Percentiles rank a stretch among this genome's conserved stretches.
Evolutionary conservation across 2,329 filamentous ascomycete genomes (phyloP).

Genomic region (Stagonosporopsis chrysanthemi): DNA sequence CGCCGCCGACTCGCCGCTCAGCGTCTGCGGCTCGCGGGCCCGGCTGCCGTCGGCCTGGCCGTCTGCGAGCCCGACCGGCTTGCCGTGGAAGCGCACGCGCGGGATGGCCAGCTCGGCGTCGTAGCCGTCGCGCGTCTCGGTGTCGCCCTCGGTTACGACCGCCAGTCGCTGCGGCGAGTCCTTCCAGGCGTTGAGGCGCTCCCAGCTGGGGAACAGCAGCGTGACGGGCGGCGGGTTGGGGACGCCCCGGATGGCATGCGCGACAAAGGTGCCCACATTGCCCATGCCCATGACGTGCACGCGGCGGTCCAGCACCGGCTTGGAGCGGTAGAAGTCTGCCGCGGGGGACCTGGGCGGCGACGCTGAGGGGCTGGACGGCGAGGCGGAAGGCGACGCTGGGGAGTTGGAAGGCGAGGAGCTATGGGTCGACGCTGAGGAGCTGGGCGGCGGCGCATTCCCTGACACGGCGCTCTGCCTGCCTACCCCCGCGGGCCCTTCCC

Average conservation of each 20-base stretch:
- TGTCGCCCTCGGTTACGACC: conserved; percentile 55
- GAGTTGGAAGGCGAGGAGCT: no score
- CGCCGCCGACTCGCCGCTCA: conserved; percentile 46
- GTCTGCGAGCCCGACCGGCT: conserved; percentile 36
- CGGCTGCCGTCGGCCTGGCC: conserved; percentile 8
- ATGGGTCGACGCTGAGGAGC: no score
- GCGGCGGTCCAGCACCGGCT: conserved; percentile 38
- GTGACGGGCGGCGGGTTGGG: conserved; percentile 75
- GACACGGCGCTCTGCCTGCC: no score
- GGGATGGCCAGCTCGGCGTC: conserved; percentile 55
- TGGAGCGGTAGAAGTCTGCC: conserved; percentile 44
- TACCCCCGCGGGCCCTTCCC: no score
- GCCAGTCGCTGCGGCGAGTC: conserved; percentile 54
- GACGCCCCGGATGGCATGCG: conserved; percentile 71
- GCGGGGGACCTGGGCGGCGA: no score
- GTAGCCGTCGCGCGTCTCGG: conserved; percentile 51
- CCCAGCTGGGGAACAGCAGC: conserved; percentile 72
- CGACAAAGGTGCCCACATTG: conserved; percentile 81
- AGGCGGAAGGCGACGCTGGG: not conserved
- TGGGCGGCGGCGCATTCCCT: no score
- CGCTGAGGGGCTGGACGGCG: conserved; percentile 15
- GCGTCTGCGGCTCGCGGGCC: not conserved
- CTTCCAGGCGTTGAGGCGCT: conserved; percentile 57
- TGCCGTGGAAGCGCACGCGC: conserved; percentile 49
- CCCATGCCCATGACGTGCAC: conserved; percentile 78